Evolutionary conservation across 305 asterid species (phyloP), one percentile per base, ranked within the genome.

Genomic region (Fraxinus dipetala): DNA sequence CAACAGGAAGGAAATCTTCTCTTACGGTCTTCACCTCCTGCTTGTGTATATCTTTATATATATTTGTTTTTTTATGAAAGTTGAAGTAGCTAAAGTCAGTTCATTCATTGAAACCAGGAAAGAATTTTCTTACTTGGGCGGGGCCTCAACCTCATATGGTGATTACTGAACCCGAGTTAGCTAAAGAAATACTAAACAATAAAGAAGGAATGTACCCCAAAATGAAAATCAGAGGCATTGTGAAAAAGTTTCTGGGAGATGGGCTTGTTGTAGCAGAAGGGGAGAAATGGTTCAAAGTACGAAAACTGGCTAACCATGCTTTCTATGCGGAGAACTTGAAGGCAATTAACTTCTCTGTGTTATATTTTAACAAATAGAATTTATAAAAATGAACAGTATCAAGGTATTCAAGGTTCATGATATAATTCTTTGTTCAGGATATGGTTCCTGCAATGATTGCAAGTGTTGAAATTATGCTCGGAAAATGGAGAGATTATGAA

Each of bases 251-350:
- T 3, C 0, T 92, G 0, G 97, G 97, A 61, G 90, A 90, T 69
- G 93, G 94, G 31, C 87, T 91, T 20, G 51, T 87, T 0, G 2
- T 83, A 48, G 79, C 92, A 0, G 90, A 90, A 63, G 92, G 93
- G 26, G 75, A 80, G 13, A 91, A 91, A 80, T 91, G 96, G 97
- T 72, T 79, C 11, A 91, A 85, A 81, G 79, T 90, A 5, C 61
- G 96, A 67, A 93, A 88, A 84, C 65, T 92, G 7, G 93, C 97
- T 10, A 90, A 89, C 78, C 93, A 89, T 83, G 92, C 95, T 13
- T 93, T 92, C 82, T 87, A 93, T 79, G 94, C 89, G 6, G 91
- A 91, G 65, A 82, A 87, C 81, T 84, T 91, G 79, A 93, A 89
- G 91, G 97, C 90, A 72, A 35, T 70, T 6, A 10, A 31, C 6